Percentiles rank a stretch among this genome's conserved stretches.
phyloP scores from a whole-genome alignment of 345 rosid species.

The Lepidium sativum region DNA sequence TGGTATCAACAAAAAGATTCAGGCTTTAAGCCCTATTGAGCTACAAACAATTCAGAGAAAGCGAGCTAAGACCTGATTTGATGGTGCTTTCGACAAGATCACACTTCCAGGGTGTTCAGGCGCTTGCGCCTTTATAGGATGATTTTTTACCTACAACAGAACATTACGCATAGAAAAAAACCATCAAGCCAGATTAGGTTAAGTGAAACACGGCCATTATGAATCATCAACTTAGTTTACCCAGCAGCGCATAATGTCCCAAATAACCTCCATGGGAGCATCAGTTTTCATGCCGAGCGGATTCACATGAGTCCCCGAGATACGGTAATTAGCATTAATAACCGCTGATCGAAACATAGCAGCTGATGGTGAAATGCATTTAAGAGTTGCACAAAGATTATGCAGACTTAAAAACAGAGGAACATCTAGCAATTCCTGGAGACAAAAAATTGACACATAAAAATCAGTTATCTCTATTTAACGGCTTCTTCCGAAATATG shows the following conservation, averaged over 20 bases:
- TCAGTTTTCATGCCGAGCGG: constrained; percentile 86
- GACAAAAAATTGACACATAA: not conserved
- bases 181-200: constrained; percentile 38
- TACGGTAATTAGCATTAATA: constrained; percentile 73
- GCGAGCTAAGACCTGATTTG: constrained; percentile 42
- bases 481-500: not conserved
- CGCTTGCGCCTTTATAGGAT: constrained; percentile 79
- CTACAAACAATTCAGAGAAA: not conserved
- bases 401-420: constrained; percentile 88
- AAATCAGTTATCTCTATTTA: not conserved
- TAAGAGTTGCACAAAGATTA: constrained; percentile 80
- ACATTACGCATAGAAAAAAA: not conserved
- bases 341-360: constrained; percentile 82
- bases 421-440: constrained; percentile 85
- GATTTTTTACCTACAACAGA: constrained; percentile 61
- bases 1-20: not conserved
- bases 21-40: not conserved
- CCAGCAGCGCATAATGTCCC: constrained; percentile 99
- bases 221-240: constrained; percentile 63
- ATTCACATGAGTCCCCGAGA: constrained; percentile 86
- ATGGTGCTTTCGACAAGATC: constrained; percentile 74
- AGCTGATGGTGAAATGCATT: constrained; percentile 90
- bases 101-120: constrained; percentile 80
- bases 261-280: constrained; percentile 94
- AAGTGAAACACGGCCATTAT: constrained; percentile 47